Evolutionary conservation across 345 rosid genomes (phyloP).

Genomic region (Syzygium oleosum): DNA sequence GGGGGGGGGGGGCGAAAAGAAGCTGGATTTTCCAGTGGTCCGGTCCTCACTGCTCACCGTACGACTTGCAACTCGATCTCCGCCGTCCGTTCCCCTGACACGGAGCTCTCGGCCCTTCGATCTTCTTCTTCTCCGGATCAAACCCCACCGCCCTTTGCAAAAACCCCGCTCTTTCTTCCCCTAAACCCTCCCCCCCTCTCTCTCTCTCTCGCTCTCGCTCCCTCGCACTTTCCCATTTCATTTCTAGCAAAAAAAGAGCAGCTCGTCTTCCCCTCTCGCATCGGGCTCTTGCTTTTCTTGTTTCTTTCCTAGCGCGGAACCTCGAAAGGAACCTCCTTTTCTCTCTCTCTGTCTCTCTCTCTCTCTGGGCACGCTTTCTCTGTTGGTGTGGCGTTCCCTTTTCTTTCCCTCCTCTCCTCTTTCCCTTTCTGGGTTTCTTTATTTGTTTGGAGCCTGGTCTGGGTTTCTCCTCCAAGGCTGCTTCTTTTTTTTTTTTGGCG

Average conservation of each 20-base stretch:
- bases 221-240: neutral
- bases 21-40: neutral
- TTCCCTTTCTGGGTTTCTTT: slow-evolving; percentile 1
- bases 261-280: neutral
- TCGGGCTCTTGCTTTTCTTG: neutral
- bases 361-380: neutral
- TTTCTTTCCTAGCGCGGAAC: neutral
- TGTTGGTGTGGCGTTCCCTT: neutral
- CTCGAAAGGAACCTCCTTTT: slow-evolving; percentile 24
- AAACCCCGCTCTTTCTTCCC: neutral
- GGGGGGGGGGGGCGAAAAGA: accelerated
- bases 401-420: neutral
- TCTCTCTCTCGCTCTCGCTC: neutral
- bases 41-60: neutral
- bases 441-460: neutral
- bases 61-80: neutral
- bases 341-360: neutral
- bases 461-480: neutral
- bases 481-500: neutral
- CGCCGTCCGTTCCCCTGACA: neutral
- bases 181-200: neutral
- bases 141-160: neutral
- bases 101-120: neutral
- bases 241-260: neutral
- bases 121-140: neutral